phyloP scores from a whole-genome alignment of 306 rosid species.

The Rubus parviflorus region DNA sequence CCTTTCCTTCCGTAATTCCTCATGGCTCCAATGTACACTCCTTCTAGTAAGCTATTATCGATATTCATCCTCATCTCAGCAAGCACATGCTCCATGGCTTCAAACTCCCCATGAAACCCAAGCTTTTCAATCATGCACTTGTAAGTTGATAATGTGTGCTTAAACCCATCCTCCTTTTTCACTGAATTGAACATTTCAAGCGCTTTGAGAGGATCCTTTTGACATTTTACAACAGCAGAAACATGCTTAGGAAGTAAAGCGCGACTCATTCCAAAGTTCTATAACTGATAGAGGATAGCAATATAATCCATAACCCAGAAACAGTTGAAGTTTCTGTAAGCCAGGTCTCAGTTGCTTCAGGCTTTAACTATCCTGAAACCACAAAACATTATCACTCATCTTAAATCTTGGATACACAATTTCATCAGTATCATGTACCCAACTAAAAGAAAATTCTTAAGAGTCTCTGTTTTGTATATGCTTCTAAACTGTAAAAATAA shows the following conservation, averaged over 20 bases:
- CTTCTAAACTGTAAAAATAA: neutral
- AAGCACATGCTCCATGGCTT: slow-evolving; percentile 69
- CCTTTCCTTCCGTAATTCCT: slow-evolving; percentile 75
- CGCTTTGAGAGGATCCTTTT: slow-evolving; percentile 74
- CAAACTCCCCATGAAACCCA: slow-evolving; percentile 66
- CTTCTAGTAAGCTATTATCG: slow-evolving; percentile 57
- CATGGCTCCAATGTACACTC: slow-evolving; percentile 72
- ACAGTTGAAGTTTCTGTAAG: neutral
- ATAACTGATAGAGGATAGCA: slow-evolving; percentile 7
- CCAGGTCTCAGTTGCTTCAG: neutral
- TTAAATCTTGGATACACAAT: neutral
- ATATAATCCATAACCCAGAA: slow-evolving; percentile 18
- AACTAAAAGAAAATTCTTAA: neutral
- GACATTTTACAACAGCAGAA: slow-evolving; percentile 57
- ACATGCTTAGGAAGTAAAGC: slow-evolving; percentile 75
- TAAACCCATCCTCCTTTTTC: slow-evolving; percentile 72
- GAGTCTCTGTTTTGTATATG: no score
- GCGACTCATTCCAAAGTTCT: slow-evolving; percentile 44
- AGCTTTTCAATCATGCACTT: slow-evolving; percentile 77
- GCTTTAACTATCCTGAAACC: slow-evolving; percentile 9
- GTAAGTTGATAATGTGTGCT: slow-evolving; percentile 65
- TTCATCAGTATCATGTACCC: neutral
- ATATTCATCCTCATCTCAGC: slow-evolving; percentile 57
- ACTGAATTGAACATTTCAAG: slow-evolving; percentile 71
- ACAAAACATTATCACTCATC: neutral